phyloP scores from a whole-genome alignment of 2,329 filamentous ascomycete species.

The Eutypa lata region DNA sequence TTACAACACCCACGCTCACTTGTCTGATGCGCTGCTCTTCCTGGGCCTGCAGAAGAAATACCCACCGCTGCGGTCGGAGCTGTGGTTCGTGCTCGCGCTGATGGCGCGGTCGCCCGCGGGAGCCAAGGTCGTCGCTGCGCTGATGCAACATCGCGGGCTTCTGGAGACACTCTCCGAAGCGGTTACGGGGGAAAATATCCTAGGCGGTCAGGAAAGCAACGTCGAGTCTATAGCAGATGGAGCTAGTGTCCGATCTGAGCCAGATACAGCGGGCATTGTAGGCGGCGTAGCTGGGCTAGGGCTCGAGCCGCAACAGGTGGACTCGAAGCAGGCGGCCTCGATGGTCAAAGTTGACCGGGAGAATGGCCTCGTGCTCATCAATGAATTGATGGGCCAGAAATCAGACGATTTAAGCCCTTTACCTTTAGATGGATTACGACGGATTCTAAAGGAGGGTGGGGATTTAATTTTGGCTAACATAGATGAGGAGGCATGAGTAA shows the following conservation, averaged over 20 bases:
- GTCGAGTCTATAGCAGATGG: background rate
- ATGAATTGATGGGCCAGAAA: slow-evolving; percentile 48
- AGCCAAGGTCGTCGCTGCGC: slow-evolving; percentile 40
- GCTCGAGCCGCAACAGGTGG: slow-evolving; percentile 44
- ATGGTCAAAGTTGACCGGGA: slow-evolving; percentile 55
- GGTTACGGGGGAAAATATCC: slow-evolving; percentile 39
- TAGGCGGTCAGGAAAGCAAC: slow-evolving; percentile 3
- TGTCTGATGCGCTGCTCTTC: slow-evolving; percentile 44
- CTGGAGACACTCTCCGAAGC: slow-evolving; percentile 43
- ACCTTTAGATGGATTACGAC: slow-evolving; percentile 40
- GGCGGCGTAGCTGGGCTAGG: slow-evolving; percentile 21
- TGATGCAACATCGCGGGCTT: slow-evolving; percentile 41
- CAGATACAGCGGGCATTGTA: slow-evolving; percentile 5
- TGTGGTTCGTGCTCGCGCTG: slow-evolving; percentile 61
- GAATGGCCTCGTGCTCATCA: slow-evolving; percentile 58
- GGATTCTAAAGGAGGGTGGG: slow-evolving; percentile 49
- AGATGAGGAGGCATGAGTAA: slow-evolving; percentile 1
- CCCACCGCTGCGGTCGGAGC: slow-evolving; percentile 57
- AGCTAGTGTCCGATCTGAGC: background rate
- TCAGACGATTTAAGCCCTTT: slow-evolving; percentile 37
- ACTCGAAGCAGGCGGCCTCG: slow-evolving; percentile 39
- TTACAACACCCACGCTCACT: slow-evolving; percentile 40
- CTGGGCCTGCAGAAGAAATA: slow-evolving; percentile 57
- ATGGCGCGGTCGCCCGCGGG: slow-evolving; percentile 53
- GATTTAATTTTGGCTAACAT: slow-evolving; percentile 35